Evolutionary conservation across 768 basidiomycete species (phyloP), one percentile per base, ranked within the genome.

Genomic region (Lactarius evosmus): DNA sequence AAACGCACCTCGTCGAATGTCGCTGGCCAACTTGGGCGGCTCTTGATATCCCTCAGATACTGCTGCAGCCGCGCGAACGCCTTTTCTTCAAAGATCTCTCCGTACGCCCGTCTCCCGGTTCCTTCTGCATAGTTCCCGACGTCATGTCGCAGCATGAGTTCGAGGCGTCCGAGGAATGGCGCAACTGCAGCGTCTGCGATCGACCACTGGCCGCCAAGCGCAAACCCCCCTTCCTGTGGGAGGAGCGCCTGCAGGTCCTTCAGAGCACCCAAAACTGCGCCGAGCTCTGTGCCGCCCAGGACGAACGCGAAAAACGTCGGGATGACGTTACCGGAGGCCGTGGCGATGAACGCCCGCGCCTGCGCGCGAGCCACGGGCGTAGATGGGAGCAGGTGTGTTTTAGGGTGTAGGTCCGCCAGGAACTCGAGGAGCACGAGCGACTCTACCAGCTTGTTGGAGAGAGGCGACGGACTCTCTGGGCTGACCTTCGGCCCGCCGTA

Each of bases 341-440:
- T 74, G 62, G 88, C 84, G 71, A 85, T 79, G 75, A 88, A 86
- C 73, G 88, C 83, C 27, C 87, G 83, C 8, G 78, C 82, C 61
- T 80, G 76, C 40, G 88, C 87, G 40, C 85, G 82, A 7, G 70
- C 67, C 40, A 88, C 78, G 0, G 83, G 83, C 70, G 85, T 82
- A 9, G 74, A 71, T 4, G 87, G 87, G 9, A 85, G 77, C 41
- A 87, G 75, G 36, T 68, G 58, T 33, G 80, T 76, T 40, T 77
- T 70, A 2, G 81, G 80, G 71, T 77, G 82, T 59, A 87, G 74
- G 70, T 88, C 87, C 11, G 84, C 84, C 61, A 88, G 71, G 74
- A 89, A 84, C 70, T 89, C 86, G 58, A 88, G 75, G 61, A 88
- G 82, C 40, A 87, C 76, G 52, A 83, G 81, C 4, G 86, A 88